Conservation (phyloP, 2,329 filamentous ascomycete genomes). For the Fusarium pseudoanthophilum region DNA sequence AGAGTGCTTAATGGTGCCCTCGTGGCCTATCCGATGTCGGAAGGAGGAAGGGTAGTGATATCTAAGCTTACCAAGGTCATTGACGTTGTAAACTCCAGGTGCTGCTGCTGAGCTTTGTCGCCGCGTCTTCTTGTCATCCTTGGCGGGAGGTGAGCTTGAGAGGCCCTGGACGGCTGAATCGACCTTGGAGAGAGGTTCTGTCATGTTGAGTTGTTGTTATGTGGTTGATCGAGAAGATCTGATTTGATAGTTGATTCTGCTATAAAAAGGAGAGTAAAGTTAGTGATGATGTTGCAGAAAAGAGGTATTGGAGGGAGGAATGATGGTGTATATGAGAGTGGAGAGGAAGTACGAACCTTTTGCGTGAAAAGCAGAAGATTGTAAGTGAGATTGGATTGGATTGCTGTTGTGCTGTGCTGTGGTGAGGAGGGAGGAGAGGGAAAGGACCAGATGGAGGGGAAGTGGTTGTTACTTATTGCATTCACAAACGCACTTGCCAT, state of each 20-base stretch:
- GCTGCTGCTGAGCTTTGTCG: slow-evolving; percentile 78
- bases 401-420: slow-evolving; percentile 40
- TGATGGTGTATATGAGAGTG: not conserved
- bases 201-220: slow-evolving; percentile 46
- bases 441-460: slow-evolving; percentile 42
- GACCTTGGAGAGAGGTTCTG: slow-evolving; percentile 80
- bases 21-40: slow-evolving; percentile 18
- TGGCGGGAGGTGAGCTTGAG: slow-evolving; percentile 73
- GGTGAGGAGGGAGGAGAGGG: slow-evolving; percentile 44
- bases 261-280: slow-evolving; percentile 10
- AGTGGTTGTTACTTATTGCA: slow-evolving; percentile 52
- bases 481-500: slow-evolving; percentile 29
- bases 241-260: slow-evolving; percentile 28
- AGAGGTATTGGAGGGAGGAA: slow-evolving; percentile 2
- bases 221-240: slow-evolving; percentile 40
- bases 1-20: not conserved
- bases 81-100: slow-evolving; percentile 77
- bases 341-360: slow-evolving; percentile 30
- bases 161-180: slow-evolving; percentile 90
- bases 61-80: slow-evolving; percentile 78
- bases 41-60: not conserved
- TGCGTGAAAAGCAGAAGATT: slow-evolving; percentile 42
- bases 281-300: slow-evolving; percentile 17
- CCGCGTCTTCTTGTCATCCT: slow-evolving; percentile 67
- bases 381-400: slow-evolving; percentile 27